Percentiles rank a stretch among this genome's conserved stretches.
These are phyloP conservation scores for Aechmea fasciata DNA, from an alignment of 176 grass and related monocot species.

Conservation along the genomic window DNA sequence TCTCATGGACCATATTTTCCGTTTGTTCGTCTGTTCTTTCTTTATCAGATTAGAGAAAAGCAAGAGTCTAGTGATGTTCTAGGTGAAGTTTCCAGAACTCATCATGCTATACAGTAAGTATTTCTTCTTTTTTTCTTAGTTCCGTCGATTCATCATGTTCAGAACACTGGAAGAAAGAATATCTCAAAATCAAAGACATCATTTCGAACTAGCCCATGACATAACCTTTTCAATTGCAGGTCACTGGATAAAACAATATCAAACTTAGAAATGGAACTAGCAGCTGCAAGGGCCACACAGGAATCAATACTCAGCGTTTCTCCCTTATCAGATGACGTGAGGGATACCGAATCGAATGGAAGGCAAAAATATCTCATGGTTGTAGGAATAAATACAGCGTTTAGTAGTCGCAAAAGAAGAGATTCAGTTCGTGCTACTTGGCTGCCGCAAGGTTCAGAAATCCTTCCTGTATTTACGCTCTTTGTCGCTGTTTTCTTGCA, in stretches of 20 bases:
- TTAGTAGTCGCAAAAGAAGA: slow-evolving; percentile 78
- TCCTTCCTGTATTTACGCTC: slow-evolving; percentile 10
- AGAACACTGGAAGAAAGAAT: not conserved
- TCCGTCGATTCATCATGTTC: slow-evolving; percentile 6
- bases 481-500: not conserved
- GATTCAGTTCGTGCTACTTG: slow-evolving; percentile 86
- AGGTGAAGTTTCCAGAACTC: slow-evolving; percentile 42
- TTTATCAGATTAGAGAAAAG: slow-evolving; percentile 18
- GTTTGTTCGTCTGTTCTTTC: not conserved
- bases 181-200: not conserved
- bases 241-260: slow-evolving; percentile 86
- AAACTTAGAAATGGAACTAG: slow-evolving; percentile 72
- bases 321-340: slow-evolving; percentile 26
- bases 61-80: slow-evolving; percentile 21
- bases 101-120: slow-evolving; percentile 71
- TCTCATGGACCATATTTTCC: not conserved
- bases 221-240: slow-evolving; percentile 26
- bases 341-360: slow-evolving; percentile 11
- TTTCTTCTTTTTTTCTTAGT: not conserved
- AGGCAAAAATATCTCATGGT: slow-evolving; percentile 74
- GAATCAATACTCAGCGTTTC: slow-evolving; percentile 46
- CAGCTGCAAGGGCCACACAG: slow-evolving; percentile 54
- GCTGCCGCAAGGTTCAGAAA: slow-evolving; percentile 81
- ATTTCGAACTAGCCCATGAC: too few species aligned
- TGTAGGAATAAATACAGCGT: slow-evolving; percentile 85